Evolutionary conservation across 805 yeast species (phyloP), one percentile per base, ranked within the genome.

Genomic region (Kuraishia borneana): DNA sequence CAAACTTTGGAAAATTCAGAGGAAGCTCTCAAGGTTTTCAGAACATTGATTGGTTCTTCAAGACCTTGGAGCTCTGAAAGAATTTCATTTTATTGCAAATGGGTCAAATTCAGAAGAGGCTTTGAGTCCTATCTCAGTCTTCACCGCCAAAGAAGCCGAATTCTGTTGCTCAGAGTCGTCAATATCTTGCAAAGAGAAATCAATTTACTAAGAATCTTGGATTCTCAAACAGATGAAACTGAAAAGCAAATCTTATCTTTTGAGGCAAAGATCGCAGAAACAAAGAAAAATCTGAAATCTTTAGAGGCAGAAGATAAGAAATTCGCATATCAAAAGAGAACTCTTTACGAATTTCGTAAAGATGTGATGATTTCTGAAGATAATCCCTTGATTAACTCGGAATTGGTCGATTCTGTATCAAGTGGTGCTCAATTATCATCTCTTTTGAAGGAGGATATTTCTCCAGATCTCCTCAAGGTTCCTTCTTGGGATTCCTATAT

Each of bases 121-220:
- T 30, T 30, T 25, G 22, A 30, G 16, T 18, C 21, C 17, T 30
- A 30, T 20, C 21, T 17, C 5, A 19, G 6, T 10, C 30, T 18
- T 10, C 34, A 32, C 25, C 3, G 13, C 14, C 28, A 25, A 18
- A 22, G 34, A 13, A 25, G 21, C 17, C 29, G 20, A 5, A 13
- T 32, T n/a, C 23, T 32, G 16, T 9, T 26, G 9, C 13, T 32
- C n/a, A 14, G 30, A 3, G 20, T 17, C 18, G 17, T 26, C 22
- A 26, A 32, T 18, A 21, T 32, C 12, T 18, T 32, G 5, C 23
- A 16, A 18, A 22, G 30, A 18, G 34, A 32, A 18, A 26, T 17
- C 7, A 23, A 26, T 14, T 18, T 32, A 18, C 18, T 32, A 30
- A 14, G 18, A 7, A 13, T 26, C 13, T 12, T 21, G 13, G n/a